Conservation (phyloP, 2,329 filamentous ascomycete species). For the Cryphonectria nitschkei region DNA sequence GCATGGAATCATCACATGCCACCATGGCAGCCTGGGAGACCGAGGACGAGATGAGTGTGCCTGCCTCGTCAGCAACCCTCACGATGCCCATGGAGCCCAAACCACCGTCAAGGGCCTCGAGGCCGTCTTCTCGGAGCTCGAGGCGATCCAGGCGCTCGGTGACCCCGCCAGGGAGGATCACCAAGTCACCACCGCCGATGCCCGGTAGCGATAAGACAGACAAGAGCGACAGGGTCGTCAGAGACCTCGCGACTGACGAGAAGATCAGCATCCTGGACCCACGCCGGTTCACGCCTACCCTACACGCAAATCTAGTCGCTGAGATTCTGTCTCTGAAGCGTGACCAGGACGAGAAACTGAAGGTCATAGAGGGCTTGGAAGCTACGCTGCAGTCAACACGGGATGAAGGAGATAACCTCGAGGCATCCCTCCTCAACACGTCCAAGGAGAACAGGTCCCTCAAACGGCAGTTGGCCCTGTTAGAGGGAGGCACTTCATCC, state of each 20-base stretch:
- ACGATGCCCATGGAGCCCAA: slow-evolving; percentile 70
- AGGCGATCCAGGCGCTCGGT: slow-evolving; percentile 67
- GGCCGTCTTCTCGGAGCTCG: slow-evolving; percentile 68
- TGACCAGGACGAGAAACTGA: slow-evolving; percentile 88
- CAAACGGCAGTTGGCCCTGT: slow-evolving; percentile 81
- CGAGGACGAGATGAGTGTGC: slow-evolving; percentile 63
- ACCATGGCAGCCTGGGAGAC: slow-evolving; percentile 64
- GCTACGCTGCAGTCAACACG: slow-evolving; percentile 69
- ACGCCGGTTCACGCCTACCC: slow-evolving; percentile 88
- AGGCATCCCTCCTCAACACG: slow-evolving; percentile 62
- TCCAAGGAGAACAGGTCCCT: slow-evolving; percentile 78
- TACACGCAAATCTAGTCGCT: slow-evolving; percentile 92
- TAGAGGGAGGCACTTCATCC: slow-evolving; percentile 87
- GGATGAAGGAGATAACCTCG: slow-evolving; percentile 74
- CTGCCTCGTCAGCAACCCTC: slow-evolving; percentile 58
- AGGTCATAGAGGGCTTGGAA: slow-evolving; percentile 85
- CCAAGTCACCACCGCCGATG: slow-evolving; percentile 62
- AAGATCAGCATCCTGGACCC: slow-evolving; percentile 79
- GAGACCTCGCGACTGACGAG: slow-evolving; percentile 68
- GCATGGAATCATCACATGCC: slow-evolving; percentile 12
- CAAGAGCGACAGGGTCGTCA: slow-evolving; percentile 55
- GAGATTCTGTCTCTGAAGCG: slow-evolving; percentile 87
- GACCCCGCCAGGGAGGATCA: slow-evolving; percentile 62
- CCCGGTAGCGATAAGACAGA: slow-evolving; percentile 48
- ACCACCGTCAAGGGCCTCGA: slow-evolving; percentile 54